Evolutionary conservation across 345 rosid genomes (phyloP).

Genomic region (Syzygium aqueum): DNA sequence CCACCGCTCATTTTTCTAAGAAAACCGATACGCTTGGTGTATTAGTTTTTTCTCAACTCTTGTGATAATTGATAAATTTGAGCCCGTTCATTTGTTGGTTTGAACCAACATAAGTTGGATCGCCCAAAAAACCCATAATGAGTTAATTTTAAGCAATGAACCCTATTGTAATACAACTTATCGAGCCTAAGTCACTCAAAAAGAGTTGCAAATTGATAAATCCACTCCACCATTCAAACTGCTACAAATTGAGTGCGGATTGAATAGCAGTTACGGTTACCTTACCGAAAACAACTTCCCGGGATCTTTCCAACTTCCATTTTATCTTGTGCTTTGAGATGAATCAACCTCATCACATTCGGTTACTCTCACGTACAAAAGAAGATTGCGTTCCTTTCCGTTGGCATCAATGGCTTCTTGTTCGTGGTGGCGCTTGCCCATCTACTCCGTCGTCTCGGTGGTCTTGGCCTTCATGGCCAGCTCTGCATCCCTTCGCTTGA

Average conservation of each 20-base stretch:
- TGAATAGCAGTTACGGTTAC: background rate
- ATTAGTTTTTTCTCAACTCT: background rate
- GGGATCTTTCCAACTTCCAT: too few relatives aligned
- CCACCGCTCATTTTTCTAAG: too few relatives aligned
- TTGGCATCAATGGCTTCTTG: conserved; percentile 19
- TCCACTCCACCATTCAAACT: background rate
- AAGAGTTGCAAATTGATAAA: background rate
- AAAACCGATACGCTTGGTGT: background rate
- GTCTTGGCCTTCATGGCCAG: conserved; percentile 61
- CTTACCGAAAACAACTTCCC: background rate
- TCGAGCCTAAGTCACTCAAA: background rate
- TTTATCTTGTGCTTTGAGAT: background rate
- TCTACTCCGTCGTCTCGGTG: conserved; percentile 49
- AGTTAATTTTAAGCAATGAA: background rate
- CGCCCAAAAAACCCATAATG: background rate
- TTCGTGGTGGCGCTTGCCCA: conserved; percentile 41
- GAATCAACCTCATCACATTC: background rate
- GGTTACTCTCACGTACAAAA: background rate
- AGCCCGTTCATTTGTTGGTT: background rate
- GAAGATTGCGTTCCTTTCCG: background rate
- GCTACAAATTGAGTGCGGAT: background rate
- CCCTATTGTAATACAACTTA: background rate
- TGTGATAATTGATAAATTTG: background rate
- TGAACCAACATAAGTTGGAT: background rate
- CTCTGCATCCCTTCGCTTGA: conserved; percentile 38